phyloP scores from a whole-genome alignment of 345 rosid genomes.

The Citropsis articulata region DNA sequence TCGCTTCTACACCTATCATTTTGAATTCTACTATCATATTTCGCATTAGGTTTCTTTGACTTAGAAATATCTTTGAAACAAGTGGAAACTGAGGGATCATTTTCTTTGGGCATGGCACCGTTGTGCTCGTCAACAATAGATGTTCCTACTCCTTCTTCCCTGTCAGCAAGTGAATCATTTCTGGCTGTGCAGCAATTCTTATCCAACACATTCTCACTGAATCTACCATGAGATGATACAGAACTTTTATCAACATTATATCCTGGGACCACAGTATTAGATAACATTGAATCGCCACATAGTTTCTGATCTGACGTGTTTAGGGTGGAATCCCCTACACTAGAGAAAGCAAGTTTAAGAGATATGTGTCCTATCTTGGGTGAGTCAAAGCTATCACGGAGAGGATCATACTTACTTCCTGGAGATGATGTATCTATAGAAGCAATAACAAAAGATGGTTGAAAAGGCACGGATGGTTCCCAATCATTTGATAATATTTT shows the following conservation, averaged over 20 bases:
- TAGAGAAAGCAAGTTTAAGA: slow-evolving; percentile 31
- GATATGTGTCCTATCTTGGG: slow-evolving; percentile 34
- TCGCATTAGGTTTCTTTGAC: slow-evolving; percentile 25
- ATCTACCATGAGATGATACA: slow-evolving; percentile 36
- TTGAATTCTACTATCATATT: slow-evolving; percentile 32
- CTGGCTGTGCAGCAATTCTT: slow-evolving; percentile 28
- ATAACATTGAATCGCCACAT: slow-evolving; percentile 29
- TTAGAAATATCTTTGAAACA: slow-evolving; percentile 34
- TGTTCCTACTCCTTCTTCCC: slow-evolving; percentile 42
- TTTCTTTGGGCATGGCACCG: slow-evolving; percentile 40
- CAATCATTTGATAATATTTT: slow-evolving; percentile 60
- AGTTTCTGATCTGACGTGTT: slow-evolving; percentile 33
- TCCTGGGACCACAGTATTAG: slow-evolving; percentile 24
- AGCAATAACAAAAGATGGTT: slow-evolving; percentile 57
- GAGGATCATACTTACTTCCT: slow-evolving; percentile 58
- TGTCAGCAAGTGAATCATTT: slow-evolving; percentile 31
- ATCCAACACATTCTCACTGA: slow-evolving; percentile 33
- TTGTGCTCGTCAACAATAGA: slow-evolving; percentile 46
- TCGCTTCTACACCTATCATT: slow-evolving; percentile 43
- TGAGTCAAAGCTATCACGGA: slow-evolving; percentile 52
- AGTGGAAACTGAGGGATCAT: slow-evolving; percentile 39
- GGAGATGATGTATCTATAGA: slow-evolving; percentile 45
- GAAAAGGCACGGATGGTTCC: slow-evolving; percentile 90
- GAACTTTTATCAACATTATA: slow-evolving; percentile 46
- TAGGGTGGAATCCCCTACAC: slow-evolving; percentile 28